Percentiles rank a stretch among this genome's conserved stretches.
Evolutionary conservation across 129 eudicot species (phyloP).

Genomic region (Scalesia atractyloides): DNA sequence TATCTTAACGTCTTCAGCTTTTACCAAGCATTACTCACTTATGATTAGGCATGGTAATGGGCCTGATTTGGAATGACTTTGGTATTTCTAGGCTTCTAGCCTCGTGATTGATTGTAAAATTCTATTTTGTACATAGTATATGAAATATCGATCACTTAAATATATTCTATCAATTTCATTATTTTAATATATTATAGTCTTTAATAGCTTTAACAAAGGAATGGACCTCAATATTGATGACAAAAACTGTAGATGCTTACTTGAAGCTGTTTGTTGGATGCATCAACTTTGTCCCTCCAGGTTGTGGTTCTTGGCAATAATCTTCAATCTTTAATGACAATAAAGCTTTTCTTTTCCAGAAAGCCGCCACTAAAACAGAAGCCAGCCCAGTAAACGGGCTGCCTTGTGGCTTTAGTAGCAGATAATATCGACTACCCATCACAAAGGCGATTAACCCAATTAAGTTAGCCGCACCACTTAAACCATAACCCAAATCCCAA

Average conservation of each 20-base stretch:
- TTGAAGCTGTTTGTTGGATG: conserved; percentile 32
- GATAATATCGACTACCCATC: conserved; percentile 38
- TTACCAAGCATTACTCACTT: no score
- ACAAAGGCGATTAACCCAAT: conserved; percentile 40
- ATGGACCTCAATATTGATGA: no score
- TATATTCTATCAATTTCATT: no score
- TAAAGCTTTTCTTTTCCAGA: conserved; percentile 32
- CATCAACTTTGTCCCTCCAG: conserved; percentile 2
- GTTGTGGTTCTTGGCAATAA: conserved; percentile 29
- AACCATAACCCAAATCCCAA: conserved; percentile 51
- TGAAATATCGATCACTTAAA: no score
- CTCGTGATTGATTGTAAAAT: no score
- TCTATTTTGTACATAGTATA: no score
- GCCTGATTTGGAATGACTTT: no score
- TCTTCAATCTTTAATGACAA: conserved; percentile 25
- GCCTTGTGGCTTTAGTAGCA: conserved; percentile 35
- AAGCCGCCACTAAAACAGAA: conserved; percentile 43
- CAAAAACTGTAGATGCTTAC: conserved; percentile 17
- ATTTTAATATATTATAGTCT: no score
- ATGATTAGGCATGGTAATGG: no score
- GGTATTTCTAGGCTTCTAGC: no score
- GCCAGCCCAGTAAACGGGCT: conserved; percentile 43
- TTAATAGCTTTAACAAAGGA: no score
- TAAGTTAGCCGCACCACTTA: conserved; percentile 36
- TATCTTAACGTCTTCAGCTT: no score